Base-by-base conservation (phyloP, 2,329 filamentous ascomycete species). In the Macrophomina phaseolina region DNA sequence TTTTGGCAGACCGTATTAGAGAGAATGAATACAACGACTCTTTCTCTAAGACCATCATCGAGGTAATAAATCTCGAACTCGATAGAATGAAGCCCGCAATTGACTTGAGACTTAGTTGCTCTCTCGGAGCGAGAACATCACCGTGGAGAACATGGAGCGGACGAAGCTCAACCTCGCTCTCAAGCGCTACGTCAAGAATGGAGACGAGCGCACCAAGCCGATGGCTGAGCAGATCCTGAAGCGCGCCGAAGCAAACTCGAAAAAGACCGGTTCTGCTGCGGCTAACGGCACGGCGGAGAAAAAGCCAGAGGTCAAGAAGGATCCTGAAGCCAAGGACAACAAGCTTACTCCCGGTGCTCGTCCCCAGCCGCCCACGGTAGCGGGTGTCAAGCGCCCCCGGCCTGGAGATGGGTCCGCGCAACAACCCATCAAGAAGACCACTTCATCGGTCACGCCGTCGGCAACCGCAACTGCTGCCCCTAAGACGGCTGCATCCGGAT, bases 151-250 rank as follows among this genome's bases (percentile, higher is more conserved):
- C 52, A 76, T 88, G 49, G 86, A 89, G 70, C 88, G 86, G 68
- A 85, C 88, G 48, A 91, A 91, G 72, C 86, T 93, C 66, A 85
- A 87, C 67, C 87, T 86, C 65, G 85, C 91, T 16, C 83, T 88
- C 48, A 87, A 87, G 68, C 84, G 86, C 8, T 87, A 90, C 73
- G 84, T 83, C 68, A 89, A 87, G 72, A 88, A 87, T 72, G 89
- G 87, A 32, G 89, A 91, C 72, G 83, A 85, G 0, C 86, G 89
- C 63, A 86, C 87, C 56, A 89, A 89, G 71, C 83, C 83, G 4
- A 79, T 89, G 55, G 86, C 90, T 4, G 83, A 84, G 42, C 83
- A 84, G 67, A 89, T 90, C 55, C 77, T 84, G 74, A 73, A 81
- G 69, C 71, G 76, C 58, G 78, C 75, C 58, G 72, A 82, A 1